Percentiles rank a stretch among this genome's conserved stretches.
Conservation (phyloP, 257 asterid species). For the Petunia axillaris region DNA sequence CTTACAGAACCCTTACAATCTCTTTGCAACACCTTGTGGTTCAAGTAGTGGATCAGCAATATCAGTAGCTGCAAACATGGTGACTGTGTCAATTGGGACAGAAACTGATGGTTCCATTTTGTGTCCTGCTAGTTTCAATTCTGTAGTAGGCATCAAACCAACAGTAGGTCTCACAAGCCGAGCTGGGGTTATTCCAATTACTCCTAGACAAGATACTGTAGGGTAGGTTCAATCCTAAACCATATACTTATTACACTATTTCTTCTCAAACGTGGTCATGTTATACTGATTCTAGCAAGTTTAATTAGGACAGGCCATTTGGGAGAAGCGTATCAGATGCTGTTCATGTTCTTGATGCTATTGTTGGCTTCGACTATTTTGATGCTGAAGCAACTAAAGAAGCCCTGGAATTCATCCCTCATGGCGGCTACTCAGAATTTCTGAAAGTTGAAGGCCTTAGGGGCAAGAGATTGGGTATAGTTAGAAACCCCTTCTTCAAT, state of each 20-base stretch:
- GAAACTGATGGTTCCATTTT: constrained; percentile 76
- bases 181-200: constrained; percentile 66
- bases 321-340: constrained; percentile 57
- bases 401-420: constrained; percentile 44
- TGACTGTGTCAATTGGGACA: constrained; percentile 60
- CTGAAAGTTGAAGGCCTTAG: constrained; percentile 45
- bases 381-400: constrained; percentile 42
- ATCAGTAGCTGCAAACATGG: constrained; percentile 80
- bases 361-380: constrained; percentile 48
- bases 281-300: neutral
- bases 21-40: constrained; percentile 55
- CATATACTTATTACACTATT: neutral
- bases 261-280: neutral
- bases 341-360: constrained; percentile 54
- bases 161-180: constrained; percentile 72
- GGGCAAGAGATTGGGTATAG: constrained; percentile 52
- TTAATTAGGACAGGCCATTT: constrained; percentile 42
- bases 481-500: constrained; percentile 37
- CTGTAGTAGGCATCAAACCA: constrained; percentile 69
- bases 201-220: constrained; percentile 67
- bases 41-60: constrained; percentile 79
- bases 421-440: constrained; percentile 47
- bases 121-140: constrained; percentile 65
- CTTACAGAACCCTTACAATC: constrained; percentile 64
- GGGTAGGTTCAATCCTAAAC: constrained; percentile 39